Base-by-base conservation (phyloP, 2,329 filamentous ascomycete genomes). In the Trichoderma oligosporum region DNA sequence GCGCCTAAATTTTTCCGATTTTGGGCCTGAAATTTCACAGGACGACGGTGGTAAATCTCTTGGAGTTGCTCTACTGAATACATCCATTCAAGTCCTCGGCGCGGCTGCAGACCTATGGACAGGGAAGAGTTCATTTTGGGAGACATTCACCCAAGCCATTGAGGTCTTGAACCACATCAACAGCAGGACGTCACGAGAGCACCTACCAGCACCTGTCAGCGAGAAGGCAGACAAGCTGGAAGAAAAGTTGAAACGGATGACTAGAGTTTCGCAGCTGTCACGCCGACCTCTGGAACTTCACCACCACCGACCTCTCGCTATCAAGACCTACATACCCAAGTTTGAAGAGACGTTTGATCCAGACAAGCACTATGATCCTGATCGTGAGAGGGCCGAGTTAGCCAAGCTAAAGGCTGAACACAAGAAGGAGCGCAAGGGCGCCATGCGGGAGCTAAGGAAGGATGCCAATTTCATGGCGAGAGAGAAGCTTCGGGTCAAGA, bases 321-420 rank as follows among this genome's bases (percentile, higher is more conserved):
- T 97, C 77, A 92, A 93, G 72, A 86, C 85, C 7, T 86, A 83
- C 58, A 85, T 97, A 45, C 94, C 94, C 73, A 96, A 96, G 73
- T 99, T 97, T 76, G 94, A 97, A 76, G 93, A 97, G 70, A 82
- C 83, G 58, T 99, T 91, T 82, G 94, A 96, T 72, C 94, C 94
- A 3, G 85, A 89, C 76, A 93, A 91, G 76, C 94, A 97, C 81
- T 97, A 99, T 82, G 95, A 99, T 70, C 91, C 91, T 1, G 89
- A 99, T 74, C 87, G 86, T 64, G 91, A 96, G 73, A 89, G 94
- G 31, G 87, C 89, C 20, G 91, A 97, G 68, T 75, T 88, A 61
- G 86, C 86, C 68, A 94, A 92, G 73, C 82, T 99, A 68, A 86
- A 86, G 76, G 86, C 86, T 61, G 93, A 97, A 77, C 89, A 92